Evolutionary conservation across 1,284 basidiomycete species (phyloP), one percentile per base, ranked within the genome.

Genomic region (Ustilago tritici): DNA sequence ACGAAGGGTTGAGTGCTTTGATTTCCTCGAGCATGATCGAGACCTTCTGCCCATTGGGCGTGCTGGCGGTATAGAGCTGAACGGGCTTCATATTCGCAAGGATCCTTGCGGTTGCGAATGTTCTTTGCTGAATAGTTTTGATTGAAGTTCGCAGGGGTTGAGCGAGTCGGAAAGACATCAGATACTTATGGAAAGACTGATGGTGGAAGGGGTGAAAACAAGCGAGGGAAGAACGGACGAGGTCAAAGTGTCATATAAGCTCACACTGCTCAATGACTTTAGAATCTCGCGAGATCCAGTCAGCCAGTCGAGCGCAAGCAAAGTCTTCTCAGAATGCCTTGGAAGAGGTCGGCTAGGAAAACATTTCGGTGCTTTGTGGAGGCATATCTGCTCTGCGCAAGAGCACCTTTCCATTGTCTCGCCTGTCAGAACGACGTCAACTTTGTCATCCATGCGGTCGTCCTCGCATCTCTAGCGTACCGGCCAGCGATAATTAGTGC

Each of bases 11-110:
- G 59, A 82, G 72, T 31, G 68, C 81, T 53, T 79, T 76, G 17
- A 99, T 87, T 2, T 89, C 89, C 85, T 99, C 97, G 65, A 98
- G 89, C 3, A 93, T 95, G 85, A 98, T 97, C 87, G 99, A 99
- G 87, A 96, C 93, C 8, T 91, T 91, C 87, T 99, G 99, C 95
- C 97, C 99, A 60, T 86, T 85, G 0, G 94, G 80, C n/a, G 80
- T 82, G 46, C 61, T 66, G 12, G 67, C 66, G 14, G 80, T 82
- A 70, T 75, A 82, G 53, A 82, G 63, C 34, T 76, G 58, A 9
- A 82, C 46, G 19, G 80, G 78, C 70, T 82, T 71, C 70, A 78
- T 75, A 34, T 23, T 70, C 54, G 56, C 12, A n/a, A 46, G 11
- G 34, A 59, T 46, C 17, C 43, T 35, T 15, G 64, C 62, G 1